Conservation (phyloP, 169 alveolate species). For the Babesia gibsoni region DNA sequence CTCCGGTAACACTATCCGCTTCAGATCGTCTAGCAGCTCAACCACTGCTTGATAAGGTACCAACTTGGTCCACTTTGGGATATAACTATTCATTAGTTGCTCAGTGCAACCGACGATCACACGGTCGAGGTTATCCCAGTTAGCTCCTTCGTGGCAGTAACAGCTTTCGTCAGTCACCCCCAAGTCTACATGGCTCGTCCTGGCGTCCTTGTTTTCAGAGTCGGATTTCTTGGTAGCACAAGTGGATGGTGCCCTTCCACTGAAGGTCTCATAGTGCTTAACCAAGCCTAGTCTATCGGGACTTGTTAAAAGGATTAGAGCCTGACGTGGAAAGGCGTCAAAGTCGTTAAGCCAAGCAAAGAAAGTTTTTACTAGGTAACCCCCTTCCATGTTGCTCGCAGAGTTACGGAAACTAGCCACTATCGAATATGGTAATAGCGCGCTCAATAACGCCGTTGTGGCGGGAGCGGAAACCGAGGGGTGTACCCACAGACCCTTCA, state of each 20-base stretch:
- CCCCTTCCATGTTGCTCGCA: constrained; percentile 24
- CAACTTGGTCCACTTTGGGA: constrained; percentile 39
- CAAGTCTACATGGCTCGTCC: constrained; percentile 13
- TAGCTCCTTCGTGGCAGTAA: constrained; percentile 19
- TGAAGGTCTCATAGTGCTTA: constrained; percentile 54
- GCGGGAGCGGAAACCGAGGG: constrained; percentile 62
- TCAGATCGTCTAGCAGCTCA: constrained; percentile 32
- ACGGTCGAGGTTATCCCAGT: constrained; percentile 40
- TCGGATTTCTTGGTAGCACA: not conserved
- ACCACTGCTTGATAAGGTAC: not conserved
- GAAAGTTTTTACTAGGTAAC: constrained; percentile 50
- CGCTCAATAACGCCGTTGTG: constrained; percentile 55
- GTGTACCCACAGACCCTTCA: constrained; percentile 69
- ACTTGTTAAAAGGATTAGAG: constrained; percentile 61
- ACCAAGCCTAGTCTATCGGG: constrained; percentile 57
- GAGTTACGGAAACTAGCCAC: constrained; percentile 46
- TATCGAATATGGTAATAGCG: constrained; percentile 64
- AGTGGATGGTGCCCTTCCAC: not conserved
- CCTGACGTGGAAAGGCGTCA: constrained; percentile 62
- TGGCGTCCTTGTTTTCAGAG: not conserved
- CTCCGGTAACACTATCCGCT: constrained; percentile 19
- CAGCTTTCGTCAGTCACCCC: constrained; percentile 31
- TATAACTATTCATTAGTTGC: constrained; percentile 8
- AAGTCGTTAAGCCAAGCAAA: constrained; percentile 64
- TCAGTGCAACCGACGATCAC: constrained; percentile 54